A percentile compares a stretch with the other conserved stretches of the same genome.
Evolutionary conservation across 768 basidiomycete genomes (phyloP).

Genomic region (Suillus variegatus): DNA sequence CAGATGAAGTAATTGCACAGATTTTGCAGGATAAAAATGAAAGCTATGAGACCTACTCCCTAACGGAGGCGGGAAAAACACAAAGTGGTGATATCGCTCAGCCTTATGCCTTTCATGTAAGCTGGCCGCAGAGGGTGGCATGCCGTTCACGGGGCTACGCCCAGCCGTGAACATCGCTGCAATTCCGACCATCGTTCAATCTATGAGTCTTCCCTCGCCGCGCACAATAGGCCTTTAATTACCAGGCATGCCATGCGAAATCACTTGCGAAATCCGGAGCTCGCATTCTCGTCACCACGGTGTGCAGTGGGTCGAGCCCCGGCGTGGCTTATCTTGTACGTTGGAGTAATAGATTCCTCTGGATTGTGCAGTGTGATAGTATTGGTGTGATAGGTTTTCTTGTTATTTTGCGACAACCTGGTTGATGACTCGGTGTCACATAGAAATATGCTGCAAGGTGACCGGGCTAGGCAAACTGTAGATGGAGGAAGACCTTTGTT

Average conservation of each 20-base stretch:
- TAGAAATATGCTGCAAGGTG: neutral
- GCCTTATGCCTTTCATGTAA: constrained; percentile 48
- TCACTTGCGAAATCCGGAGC: too few relatives aligned
- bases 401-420: neutral
- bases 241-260: neutral
- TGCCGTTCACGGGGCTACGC: neutral
- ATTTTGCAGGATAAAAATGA: too few relatives aligned
- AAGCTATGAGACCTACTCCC: too few relatives aligned
- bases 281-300: neutral
- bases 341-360: neutral
- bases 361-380: neutral
- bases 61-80: constrained; percentile 2
- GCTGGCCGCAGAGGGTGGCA: neutral
- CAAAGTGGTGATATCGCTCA: constrained; percentile 11
- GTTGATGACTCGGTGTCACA: neutral
- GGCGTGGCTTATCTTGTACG: neutral
- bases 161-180: neutral
- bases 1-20: too few relatives aligned
- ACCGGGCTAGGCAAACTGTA: neutral
- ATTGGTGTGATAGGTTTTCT: neutral
- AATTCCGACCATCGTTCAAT: neutral
- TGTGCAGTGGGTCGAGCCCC: neutral
- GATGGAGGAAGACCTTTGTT: neutral
- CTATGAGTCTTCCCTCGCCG: neutral
- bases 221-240: neutral